Percentiles rank a stretch among this genome's conserved stretches.
Evolutionary conservation across 768 basidiomycete species (phyloP).

Genomic region (Podaxis pistillaris): DNA sequence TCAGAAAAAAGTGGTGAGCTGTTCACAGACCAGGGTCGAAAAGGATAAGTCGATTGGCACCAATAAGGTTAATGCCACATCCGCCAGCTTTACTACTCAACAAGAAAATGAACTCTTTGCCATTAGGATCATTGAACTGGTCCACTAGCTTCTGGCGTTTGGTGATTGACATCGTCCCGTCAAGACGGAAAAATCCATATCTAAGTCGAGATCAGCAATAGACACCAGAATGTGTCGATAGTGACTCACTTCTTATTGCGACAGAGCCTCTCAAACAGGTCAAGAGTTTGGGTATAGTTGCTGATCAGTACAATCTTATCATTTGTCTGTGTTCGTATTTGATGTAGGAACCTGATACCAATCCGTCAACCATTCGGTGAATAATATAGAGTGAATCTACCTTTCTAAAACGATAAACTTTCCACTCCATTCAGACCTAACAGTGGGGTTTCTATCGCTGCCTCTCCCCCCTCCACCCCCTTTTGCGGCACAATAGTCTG

Average conservation of each 20-base stretch:
- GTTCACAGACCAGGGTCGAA: constrained; percentile 80
- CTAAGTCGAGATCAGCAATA: constrained; percentile 35
- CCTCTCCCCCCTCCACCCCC: constrained; percentile 37
- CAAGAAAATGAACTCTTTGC: constrained; percentile 93
- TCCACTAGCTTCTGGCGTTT: constrained; percentile 96
- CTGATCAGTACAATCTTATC: constrained; percentile 98
- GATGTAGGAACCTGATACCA: constrained; percentile 71
- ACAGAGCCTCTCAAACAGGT: constrained; percentile 88
- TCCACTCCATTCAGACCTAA: constrained; percentile 83
- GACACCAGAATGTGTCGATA: background rate
- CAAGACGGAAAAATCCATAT: constrained; percentile 89
- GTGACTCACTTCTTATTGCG: constrained; percentile 74
- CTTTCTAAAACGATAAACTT: constrained; percentile 94
- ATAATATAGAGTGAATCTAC: constrained; percentile 35
- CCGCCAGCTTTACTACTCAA: constrained; percentile 95
- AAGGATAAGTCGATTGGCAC: constrained; percentile 91
- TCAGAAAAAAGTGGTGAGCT: background rate
- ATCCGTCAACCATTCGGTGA: background rate
- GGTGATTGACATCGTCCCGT: constrained; percentile 88
- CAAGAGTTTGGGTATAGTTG: constrained; percentile 94
- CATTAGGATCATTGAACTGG: constrained; percentile 90
- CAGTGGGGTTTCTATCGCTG: constrained; percentile 44
- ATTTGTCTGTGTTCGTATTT: constrained; percentile 73
- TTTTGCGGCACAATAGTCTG: constrained; percentile 35
- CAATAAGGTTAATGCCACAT: constrained; percentile 96